Conservation (phyloP, 2,329 filamentous ascomycete species). For the Fusarium temperatum region DNA sequence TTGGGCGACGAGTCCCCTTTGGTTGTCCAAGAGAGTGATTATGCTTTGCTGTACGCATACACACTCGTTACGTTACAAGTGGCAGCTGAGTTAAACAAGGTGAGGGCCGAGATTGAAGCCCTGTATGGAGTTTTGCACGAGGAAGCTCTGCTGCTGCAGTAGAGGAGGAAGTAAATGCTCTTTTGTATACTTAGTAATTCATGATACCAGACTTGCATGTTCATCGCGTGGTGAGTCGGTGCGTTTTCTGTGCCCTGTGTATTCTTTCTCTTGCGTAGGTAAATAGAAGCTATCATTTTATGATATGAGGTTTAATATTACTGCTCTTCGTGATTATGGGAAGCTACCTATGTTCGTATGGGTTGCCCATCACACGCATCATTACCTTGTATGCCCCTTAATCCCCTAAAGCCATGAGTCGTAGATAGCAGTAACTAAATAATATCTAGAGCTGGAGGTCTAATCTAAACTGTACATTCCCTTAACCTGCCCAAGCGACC, state of each 20-base stretch:
- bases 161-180: conserved; percentile 23
- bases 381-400: conserved; percentile 7
- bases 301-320: neutral
- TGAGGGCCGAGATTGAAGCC: conserved; percentile 68
- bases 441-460: neutral
- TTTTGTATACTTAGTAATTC: conserved; percentile 5
- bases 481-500: conserved; percentile 68
- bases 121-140: conserved; percentile 71
- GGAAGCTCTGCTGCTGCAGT: conserved; percentile 66
- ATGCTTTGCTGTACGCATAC: conserved; percentile 92
- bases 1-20: conserved; percentile 40
- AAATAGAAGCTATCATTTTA: conserved; percentile 1
- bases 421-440: neutral
- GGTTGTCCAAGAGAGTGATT: conserved; percentile 77
- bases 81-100: conserved; percentile 69
- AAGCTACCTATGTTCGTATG: neutral
- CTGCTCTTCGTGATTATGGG: neutral
- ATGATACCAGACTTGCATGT: neutral
- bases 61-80: conserved; percentile 75
- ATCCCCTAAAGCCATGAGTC: conserved; percentile 11
- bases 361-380: conserved; percentile 20
- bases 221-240: neutral
- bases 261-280: neutral
- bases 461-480: conserved; percentile 66
- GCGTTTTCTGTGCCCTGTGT: neutral